phyloP scores from a whole-genome alignment of 306 rosid species.

The Myrica gale region DNA sequence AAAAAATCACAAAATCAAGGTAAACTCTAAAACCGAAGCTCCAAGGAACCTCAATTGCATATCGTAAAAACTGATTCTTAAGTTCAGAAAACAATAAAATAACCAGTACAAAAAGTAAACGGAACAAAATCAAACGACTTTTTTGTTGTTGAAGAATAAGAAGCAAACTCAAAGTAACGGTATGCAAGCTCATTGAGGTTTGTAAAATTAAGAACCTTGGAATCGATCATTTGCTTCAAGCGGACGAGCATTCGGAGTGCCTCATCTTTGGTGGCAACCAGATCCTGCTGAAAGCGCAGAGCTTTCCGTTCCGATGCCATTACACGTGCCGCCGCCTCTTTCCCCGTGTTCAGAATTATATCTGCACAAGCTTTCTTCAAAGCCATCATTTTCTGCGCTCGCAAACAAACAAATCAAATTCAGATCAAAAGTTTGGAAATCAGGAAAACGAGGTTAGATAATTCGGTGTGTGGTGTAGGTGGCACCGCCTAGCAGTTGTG shows the following conservation, averaged over 20 bases:
- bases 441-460: not conserved
- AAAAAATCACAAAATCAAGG: not conserved
- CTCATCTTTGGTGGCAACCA: slow-evolving; percentile 47
- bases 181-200: not conserved
- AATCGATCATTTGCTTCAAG: slow-evolving; percentile 59
- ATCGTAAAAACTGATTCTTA: not conserved
- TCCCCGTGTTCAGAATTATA: slow-evolving; percentile 68
- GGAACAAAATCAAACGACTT: not conserved
- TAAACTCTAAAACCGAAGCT: not conserved
- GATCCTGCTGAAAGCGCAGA: slow-evolving; percentile 46
- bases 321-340: slow-evolving; percentile 72
- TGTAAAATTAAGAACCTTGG: slow-evolving; percentile 46
- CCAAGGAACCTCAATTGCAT: not conserved
- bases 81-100: no score
- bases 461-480: not conserved
- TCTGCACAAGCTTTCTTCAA: slow-evolving; percentile 80
- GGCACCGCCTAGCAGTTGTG: not conserved
- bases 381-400: slow-evolving; percentile 59
- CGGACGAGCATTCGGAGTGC: slow-evolving; percentile 60
- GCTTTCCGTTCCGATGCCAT: slow-evolving; percentile 63
- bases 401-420: not conserved
- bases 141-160: no score
- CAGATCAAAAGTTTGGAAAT: no score
- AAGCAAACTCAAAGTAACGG: not conserved
- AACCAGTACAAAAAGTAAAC: not conserved